Percentiles rank a stretch among this genome's conserved stretches.
phyloP scores from a whole-genome alignment of 192 early-diverging fungal genomes.

The Coemansia brasiliensis region DNA sequence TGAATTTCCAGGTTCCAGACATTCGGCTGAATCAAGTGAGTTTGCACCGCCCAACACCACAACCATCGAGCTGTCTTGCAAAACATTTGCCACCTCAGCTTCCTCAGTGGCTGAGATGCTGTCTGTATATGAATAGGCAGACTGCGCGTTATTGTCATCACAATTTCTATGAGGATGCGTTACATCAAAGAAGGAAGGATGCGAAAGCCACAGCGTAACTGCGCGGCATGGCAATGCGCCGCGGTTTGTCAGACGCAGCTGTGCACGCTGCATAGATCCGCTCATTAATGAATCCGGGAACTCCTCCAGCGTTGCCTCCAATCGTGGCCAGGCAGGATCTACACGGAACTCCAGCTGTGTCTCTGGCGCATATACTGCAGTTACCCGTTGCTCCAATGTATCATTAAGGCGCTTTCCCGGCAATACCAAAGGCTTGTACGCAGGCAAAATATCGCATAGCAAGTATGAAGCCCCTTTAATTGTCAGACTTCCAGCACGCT shows the following conservation, averaged over 20 bases:
- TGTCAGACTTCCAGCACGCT: slow-evolving; percentile 60
- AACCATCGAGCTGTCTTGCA: slow-evolving; percentile 36
- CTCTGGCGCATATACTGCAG: slow-evolving; percentile 66
- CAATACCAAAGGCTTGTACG: slow-evolving; percentile 65
- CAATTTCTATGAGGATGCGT: slow-evolving; percentile 13
- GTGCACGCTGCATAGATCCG: slow-evolving; percentile 75
- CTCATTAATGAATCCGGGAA: slow-evolving; percentile 79
- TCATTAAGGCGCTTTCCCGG: slow-evolving; percentile 72
- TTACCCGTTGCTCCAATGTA: slow-evolving; percentile 67
- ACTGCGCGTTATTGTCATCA: neutral
- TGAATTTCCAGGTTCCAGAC: slow-evolving; percentile 67
- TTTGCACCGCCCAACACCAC: slow-evolving; percentile 14
- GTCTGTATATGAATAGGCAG: slow-evolving; percentile 17
- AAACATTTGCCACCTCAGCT: slow-evolving; percentile 23
- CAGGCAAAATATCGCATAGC: slow-evolving; percentile 76
- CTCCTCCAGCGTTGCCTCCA: slow-evolving; percentile 74
- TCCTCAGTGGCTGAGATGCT: slow-evolving; percentile 8
- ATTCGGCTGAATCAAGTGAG: slow-evolving; percentile 14
- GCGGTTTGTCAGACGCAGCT: slow-evolving; percentile 81
- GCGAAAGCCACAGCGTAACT: slow-evolving; percentile 76
- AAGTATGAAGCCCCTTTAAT: slow-evolving; percentile 77
- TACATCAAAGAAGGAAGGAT: slow-evolving; percentile 78
- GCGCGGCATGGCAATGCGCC: slow-evolving; percentile 72
- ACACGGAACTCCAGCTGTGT: slow-evolving; percentile 71
- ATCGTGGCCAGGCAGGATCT: slow-evolving; percentile 77